Conservation (phyloP, 1,284 basidiomycete species). For the Phlebopus sp. region DNA sequence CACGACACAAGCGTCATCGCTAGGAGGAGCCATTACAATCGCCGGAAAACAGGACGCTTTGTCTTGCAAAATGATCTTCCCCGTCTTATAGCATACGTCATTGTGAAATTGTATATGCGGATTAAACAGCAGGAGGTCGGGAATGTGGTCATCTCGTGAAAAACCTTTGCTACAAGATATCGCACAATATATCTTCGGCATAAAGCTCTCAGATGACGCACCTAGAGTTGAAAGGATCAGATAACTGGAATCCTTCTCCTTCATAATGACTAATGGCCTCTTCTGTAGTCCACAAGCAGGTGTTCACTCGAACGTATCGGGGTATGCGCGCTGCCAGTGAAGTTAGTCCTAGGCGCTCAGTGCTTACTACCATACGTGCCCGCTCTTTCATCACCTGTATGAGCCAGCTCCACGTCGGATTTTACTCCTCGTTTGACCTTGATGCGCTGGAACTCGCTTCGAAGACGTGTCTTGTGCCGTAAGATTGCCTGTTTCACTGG, state of each 20-base stretch:
- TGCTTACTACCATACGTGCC: constrained; percentile 39
- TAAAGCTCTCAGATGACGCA: constrained; percentile 32
- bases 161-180: constrained; percentile 52
- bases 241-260: constrained; percentile 50
- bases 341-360: background rate
- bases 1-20: constrained; percentile 49
- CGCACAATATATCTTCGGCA: constrained; percentile 5
- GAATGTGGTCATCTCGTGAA: constrained; percentile 74
- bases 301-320: constrained; percentile 85
- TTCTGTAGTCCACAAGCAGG: constrained; percentile 60
- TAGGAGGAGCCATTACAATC: constrained; percentile 68
- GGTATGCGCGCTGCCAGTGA: constrained; percentile 59
- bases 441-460: constrained; percentile 79
- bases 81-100: constrained; percentile 64
- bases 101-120: constrained; percentile 60
- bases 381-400: constrained; percentile 56
- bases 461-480: constrained; percentile 85
- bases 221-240: constrained; percentile 51
- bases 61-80: constrained; percentile 91
- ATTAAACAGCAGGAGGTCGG: constrained; percentile 78
- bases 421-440: constrained; percentile 77
- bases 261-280: constrained; percentile 57
- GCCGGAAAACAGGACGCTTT: constrained; percentile 98
- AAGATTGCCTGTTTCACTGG: constrained; percentile 80
- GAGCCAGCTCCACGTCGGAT: constrained; percentile 66